Evolutionary conservation across 495 filamentous ascomycete genomes (phyloP), one percentile per base, ranked within the genome.

Genomic region (Aspergillus egyptiacus): DNA sequence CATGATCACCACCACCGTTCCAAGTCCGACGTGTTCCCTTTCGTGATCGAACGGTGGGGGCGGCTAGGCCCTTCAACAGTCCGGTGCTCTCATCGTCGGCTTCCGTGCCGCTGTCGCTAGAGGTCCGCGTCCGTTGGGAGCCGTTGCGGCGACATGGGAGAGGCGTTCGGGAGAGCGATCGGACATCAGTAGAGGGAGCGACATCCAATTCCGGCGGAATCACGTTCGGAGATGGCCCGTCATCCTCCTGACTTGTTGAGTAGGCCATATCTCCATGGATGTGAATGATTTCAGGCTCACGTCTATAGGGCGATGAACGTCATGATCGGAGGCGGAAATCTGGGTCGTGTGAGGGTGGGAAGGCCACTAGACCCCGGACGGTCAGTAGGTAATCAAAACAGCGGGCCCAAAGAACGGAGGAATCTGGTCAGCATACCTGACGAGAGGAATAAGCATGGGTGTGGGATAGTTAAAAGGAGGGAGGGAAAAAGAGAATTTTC

Each of bases 61-160:
- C 85, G 1, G 90, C 90, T 24, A 95, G 64, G 4, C 89, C 86
- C 60, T 83, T 87, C 54, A 95, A 73, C 53, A 90, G 79, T 7
- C 67, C 64, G 2, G 74, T 79, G 36, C 75, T 78, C 61, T 95
- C 89, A 71, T 96, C 90, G 58, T 96, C 87, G 13, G 90, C 87
- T 58, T 96, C 89, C 9, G 89, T 94, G 37, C 90, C 89, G 59
- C 88, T 93, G 44, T 95, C 88, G 66, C 88, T 93, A 10, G 78
- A 75, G 6, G 81, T 76, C 5, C 75, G 72, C n/a, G 76, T 75
- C 36, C 64, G 61, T 49, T 19, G 17, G 41, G 56, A 69, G 56
- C 54, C 59, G 40, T 64, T 73, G 53, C 78, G 80, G 57, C 81
- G 76, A 56, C 90, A 89, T 6, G 86, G 86, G 67, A 89, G 85